Base-by-base conservation (phyloP, 1,284 basidiomycete genomes). In the Ganoderma multipileum region DNA sequence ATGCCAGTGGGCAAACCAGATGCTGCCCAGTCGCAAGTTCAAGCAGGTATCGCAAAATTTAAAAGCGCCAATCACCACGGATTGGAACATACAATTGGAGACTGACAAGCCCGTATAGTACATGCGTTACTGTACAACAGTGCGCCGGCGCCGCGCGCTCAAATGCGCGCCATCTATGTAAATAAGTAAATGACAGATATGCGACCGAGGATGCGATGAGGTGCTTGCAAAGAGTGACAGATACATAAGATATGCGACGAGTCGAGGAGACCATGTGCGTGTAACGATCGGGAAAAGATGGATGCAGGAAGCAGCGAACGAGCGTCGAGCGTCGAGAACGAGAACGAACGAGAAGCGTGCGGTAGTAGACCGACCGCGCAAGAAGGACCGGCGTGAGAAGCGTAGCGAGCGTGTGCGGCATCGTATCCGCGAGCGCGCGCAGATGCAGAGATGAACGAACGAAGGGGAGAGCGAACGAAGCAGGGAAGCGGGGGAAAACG, bases 121-220 rank as follows among this genome's bases (percentile, higher is more conserved):
- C 30, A 55, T 55, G 47, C 47, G 47, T 23, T 50, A 50, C 47
- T 50, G 52, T 55, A 55, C 52, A 55, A 55, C 52, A 33, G 52
- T 20, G 52, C 52, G 47, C 47, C 23, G 23, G 52, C 52, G 47
- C 47, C 23, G 23, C 8, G 47, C 47, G 23, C 47, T 23, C 5
- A 30, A 7, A 30, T 12, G 9, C 52, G 52, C 52, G 52, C 52
- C 18, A 28, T 55, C 52, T 55, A 54, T 12, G 26, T 33, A 55
- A 55, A 18, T 55, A 33, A 16, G 52, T 33, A 30, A 33, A 4
- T 26, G 52, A 18, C 28, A 54, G 28, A 50, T 28, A 28, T 55
- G 30, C 52, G 18, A 20, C 52, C 14, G 47, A 23, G 2, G 20
- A 55, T 33, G 28, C 52, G 28, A 55, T 55, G 52, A 6, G 28